Evolutionary conservation across 75 land plant species (phyloP), one percentile per base, ranked within the genome.

Genomic region (Pinus tabuliformis): DNA sequence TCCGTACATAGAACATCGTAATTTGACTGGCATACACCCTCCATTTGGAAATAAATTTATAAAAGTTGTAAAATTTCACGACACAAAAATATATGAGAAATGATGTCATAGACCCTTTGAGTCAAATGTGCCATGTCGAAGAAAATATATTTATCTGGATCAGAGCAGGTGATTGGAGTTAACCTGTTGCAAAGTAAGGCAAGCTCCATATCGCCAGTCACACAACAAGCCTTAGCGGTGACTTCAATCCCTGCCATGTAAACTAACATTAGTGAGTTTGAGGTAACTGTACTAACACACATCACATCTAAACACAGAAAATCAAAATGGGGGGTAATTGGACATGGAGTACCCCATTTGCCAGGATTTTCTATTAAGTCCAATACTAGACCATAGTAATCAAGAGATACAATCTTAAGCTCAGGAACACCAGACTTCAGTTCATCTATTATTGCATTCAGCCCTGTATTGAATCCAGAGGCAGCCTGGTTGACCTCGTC

Each of bases 141-240:
- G 42, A 64, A 64, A 6, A 64, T 5, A 64, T 64, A 64, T 64
- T 64, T 64, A 6, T 33, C 30, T 30, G 36, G 33, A 64, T 64
- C 68, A 52, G 56, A 7, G 39, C 77, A 78, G 15, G 81, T 74
- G 8, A 63, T 62, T 9, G 61, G 66, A 28, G 78, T 66, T 2
- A 57, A 56, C n/a, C 17, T 56, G 62, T 79, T 83, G 71, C 82
- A 83, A 6, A 75, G 20, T 15, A 75, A 39, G 5, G 39, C 74
- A 15, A 45, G 56, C 57, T 79, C 82, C 3, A 68, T 3, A 3
- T 3, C 28, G 21, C 85, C 82, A 14, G 56, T 75, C 7, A 78
- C 82, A 37, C 78, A 83, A 75, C 82, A 79, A 15, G 77, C 78
- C 42, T 57, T 28, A 36, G 4, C 28, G 18, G 73, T 63, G 11